These are phyloP conservation scores for Metarhizium album DNA, from an alignment of 2,329 filamentous ascomycete genomes.

Conservation along the genomic window DNA sequence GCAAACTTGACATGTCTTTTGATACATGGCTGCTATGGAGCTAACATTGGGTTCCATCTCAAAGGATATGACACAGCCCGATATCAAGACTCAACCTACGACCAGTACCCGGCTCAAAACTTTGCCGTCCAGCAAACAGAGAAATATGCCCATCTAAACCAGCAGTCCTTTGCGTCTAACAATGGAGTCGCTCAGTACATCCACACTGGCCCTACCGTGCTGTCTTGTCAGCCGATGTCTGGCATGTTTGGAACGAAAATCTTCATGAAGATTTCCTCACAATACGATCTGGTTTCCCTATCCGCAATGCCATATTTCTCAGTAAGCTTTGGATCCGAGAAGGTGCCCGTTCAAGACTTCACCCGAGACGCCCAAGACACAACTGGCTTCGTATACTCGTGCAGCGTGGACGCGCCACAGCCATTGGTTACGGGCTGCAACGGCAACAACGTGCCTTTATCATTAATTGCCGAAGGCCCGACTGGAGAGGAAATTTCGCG, in stretches of 20 bases:
- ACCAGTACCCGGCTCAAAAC: constrained; percentile 38
- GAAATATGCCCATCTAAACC: constrained; percentile 41
- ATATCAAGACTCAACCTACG: constrained; percentile 47
- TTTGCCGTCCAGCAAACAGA: constrained; percentile 38
- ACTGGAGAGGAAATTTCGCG: constrained; percentile 42
- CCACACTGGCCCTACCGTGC: constrained; percentile 47
- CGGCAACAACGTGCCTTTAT: constrained; percentile 42
- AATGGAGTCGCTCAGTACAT: constrained; percentile 58
- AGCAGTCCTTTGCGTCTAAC: constrained; percentile 48
- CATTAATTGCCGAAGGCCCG: constrained; percentile 41
- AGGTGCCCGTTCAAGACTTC: constrained; percentile 49
- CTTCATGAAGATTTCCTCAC: constrained; percentile 61
- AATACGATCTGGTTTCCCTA: constrained; percentile 58
- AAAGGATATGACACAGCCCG: constrained; percentile 50
- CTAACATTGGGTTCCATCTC: background rate
- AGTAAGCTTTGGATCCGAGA: constrained; percentile 69
- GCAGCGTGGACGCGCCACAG: constrained; percentile 62
- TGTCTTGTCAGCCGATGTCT: constrained; percentile 57
- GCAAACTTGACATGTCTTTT: background rate
- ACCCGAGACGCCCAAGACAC: constrained; percentile 47
- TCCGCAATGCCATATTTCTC: constrained; percentile 46
- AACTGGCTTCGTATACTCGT: constrained; percentile 56
- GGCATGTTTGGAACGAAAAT: constrained; percentile 63
- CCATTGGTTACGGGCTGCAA: constrained; percentile 39
- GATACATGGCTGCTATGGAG: background rate